Percentiles rank a stretch among this genome's conserved stretches.
phyloP scores from a whole-genome alignment of 257 asterid genomes.

The Plectranthus barbatus region DNA sequence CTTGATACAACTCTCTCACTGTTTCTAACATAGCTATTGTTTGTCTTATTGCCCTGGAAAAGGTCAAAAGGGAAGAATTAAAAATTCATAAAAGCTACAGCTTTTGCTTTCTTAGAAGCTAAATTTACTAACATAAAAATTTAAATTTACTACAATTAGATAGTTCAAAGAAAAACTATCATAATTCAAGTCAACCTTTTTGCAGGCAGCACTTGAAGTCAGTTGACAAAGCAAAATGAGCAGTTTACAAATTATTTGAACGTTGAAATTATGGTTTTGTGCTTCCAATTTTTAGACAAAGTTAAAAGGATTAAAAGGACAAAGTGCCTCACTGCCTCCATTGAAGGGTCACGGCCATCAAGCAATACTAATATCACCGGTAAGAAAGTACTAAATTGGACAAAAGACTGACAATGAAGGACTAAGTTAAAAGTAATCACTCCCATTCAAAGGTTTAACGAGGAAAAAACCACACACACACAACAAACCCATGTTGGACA shows the following conservation, averaged over 20 bases:
- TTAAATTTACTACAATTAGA: slow-evolving; percentile 1
- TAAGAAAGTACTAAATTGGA: background rate
- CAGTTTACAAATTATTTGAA: slow-evolving; percentile 11
- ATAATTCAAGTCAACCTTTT: background rate
- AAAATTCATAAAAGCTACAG: background rate
- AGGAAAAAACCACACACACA: background rate
- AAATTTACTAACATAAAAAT: slow-evolving; percentile 1
- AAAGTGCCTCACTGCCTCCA: background rate
- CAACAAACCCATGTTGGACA: background rate
- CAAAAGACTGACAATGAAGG: background rate
- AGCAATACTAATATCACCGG: background rate
- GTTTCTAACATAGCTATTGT: slow-evolving; percentile 36
- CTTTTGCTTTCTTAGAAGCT: background rate
- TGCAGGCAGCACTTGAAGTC: slow-evolving; percentile 3
- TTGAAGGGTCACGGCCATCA: background rate
- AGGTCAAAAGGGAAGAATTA: background rate
- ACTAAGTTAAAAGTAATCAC: background rate
- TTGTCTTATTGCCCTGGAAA: slow-evolving; percentile 74
- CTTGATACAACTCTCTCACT: slow-evolving; percentile 33
- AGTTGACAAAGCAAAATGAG: background rate
- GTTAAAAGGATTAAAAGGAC: background rate
- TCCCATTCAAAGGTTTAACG: background rate
- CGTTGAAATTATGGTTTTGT: background rate
- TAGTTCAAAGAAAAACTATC: background rate
- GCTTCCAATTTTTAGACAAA: background rate